Evolutionary conservation across 1,284 basidiomycete genomes (phyloP).

Genomic region (Moesziomyces parantarcticus): DNA sequence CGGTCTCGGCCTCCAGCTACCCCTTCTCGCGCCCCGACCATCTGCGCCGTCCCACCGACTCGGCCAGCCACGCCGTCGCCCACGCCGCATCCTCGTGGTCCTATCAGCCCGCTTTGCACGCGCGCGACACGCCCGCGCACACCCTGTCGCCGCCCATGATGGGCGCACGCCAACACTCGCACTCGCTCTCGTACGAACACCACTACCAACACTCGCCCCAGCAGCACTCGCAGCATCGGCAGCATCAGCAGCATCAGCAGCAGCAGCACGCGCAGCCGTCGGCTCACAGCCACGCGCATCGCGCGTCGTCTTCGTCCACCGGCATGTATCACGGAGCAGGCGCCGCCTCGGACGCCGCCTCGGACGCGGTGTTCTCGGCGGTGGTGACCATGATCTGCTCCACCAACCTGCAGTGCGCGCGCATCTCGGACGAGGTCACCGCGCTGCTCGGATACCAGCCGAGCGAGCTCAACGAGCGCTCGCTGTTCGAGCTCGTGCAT

Average conservation of each 20-base stretch:
- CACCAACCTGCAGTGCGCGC: constrained; percentile 51
- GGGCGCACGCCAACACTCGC: constrained; percentile 16
- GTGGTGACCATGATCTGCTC: constrained; percentile 56
- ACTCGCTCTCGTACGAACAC: constrained; percentile 33
- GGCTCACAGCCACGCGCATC: constrained; percentile 9
- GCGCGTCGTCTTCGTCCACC: constrained; percentile 5
- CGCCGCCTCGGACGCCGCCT: constrained; percentile 8
- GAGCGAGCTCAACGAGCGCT: constrained; percentile 43
- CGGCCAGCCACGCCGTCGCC: constrained; percentile 4
- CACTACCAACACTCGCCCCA: constrained; percentile 16
- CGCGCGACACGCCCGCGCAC: constrained; percentile 5
- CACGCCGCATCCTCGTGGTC: constrained; percentile 16
- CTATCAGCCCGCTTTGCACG: constrained; percentile 16
- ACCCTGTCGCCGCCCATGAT: constrained; percentile 8
- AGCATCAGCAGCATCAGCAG: constrained; percentile 14
- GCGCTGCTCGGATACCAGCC: constrained; percentile 50
- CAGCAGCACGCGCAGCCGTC: constrained; percentile 10
- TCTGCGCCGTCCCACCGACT: constrained; percentile 21
- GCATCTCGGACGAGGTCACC: constrained; percentile 46
- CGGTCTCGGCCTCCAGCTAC: constrained; percentile 50
- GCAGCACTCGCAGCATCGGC: constrained; percentile 6
- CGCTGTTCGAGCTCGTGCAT: constrained; percentile 53
- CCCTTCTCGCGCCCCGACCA: constrained; percentile 48
- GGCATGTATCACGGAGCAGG: constrained; percentile 1
- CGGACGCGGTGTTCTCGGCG: constrained; percentile 27